phyloP scores from a whole-genome alignment of 768 basidiomycete species.

The Cystofilobasidium ferigula region DNA sequence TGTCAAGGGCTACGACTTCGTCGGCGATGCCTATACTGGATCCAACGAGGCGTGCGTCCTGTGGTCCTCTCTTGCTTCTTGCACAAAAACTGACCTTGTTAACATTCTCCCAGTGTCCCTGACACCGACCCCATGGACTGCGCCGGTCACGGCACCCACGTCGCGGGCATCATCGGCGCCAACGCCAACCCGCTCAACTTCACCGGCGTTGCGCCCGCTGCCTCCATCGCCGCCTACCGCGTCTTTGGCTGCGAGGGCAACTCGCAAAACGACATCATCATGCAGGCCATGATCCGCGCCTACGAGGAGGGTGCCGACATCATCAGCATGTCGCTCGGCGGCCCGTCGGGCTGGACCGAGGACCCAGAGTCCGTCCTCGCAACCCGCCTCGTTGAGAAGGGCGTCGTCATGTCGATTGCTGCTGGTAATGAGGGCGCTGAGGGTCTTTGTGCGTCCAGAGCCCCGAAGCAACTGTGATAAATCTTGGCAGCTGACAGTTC shows the following conservation, averaged over 20 bases:
- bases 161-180: constrained; percentile 53
- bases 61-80: background rate
- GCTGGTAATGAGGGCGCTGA: constrained; percentile 5
- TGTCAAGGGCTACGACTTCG: constrained; percentile 24
- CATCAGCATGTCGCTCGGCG: constrained; percentile 55
- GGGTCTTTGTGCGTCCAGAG: background rate
- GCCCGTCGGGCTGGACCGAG: constrained; percentile 55
- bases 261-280: constrained; percentile 39
- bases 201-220: constrained; percentile 57
- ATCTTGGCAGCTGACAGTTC: too few relatives aligned
- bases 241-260: constrained; percentile 53
- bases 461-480: too few relatives aligned
- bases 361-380: constrained; percentile 49
- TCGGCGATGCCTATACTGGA: constrained; percentile 11
- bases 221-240: constrained; percentile 45
- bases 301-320: constrained; percentile 43
- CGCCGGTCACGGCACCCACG: constrained; percentile 37
- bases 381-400: constrained; percentile 48
- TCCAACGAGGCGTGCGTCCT: background rate
- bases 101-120: constrained; percentile 19
- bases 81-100: background rate
- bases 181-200: constrained; percentile 55
- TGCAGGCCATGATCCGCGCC: constrained; percentile 44
- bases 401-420: constrained; percentile 47
- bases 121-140: constrained; percentile 36